phyloP scores from a whole-genome alignment of 208 protist genomes.

The Leishmania guyanensis region DNA sequence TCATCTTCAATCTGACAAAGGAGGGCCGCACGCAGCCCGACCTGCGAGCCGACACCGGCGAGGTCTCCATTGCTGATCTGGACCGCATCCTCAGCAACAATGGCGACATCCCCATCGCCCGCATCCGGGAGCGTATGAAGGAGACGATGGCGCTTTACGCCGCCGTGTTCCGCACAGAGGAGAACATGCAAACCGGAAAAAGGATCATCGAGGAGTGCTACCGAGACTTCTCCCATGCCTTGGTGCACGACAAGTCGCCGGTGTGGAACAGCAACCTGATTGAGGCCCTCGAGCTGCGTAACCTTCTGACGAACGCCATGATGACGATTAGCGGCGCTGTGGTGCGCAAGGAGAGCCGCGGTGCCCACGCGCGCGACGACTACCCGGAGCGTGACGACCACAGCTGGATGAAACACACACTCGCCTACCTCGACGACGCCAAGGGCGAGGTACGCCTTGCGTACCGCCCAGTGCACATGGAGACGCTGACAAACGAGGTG shows the following conservation, averaged over 20 bases:
- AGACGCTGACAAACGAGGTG: slow-evolving; percentile 93
- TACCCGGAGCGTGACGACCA: slow-evolving; percentile 96
- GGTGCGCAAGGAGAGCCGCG: slow-evolving; percentile 96
- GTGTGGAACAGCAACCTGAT: slow-evolving; percentile 98
- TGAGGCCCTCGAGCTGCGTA: slow-evolving; percentile 99
- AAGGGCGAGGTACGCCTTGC: slow-evolving; percentile 91
- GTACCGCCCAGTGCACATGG: slow-evolving; percentile 94
- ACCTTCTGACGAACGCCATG: slow-evolving; percentile 96
- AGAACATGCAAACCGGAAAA: slow-evolving; percentile 93
- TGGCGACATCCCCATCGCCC: slow-evolving; percentile 89
- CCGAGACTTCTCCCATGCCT: slow-evolving; percentile 92
- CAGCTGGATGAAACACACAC: slow-evolving; percentile 99
- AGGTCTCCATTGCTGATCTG: slow-evolving; percentile 95
- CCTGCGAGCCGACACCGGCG: slow-evolving; percentile 87
- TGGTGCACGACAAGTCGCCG: slow-evolving; percentile 93
- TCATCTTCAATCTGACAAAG: slow-evolving; percentile 94
- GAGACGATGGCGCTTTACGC: slow-evolving; percentile 97
- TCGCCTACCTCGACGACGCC: slow-evolving; percentile 94
- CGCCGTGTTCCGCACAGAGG: slow-evolving; percentile 96
- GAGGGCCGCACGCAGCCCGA: slow-evolving; percentile 87
- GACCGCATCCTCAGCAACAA: slow-evolving; percentile 96
- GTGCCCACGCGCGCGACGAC: slow-evolving; percentile 98
- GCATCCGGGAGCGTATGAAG: slow-evolving; percentile 97
- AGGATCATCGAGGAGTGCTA: slow-evolving; percentile 94
- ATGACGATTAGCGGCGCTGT: slow-evolving; percentile 95